A percentile compares a stretch with the other conserved stretches of the same genome.
Evolutionary conservation across 2,329 filamentous ascomycete species (phyloP).

Genomic region (Alternaria rosae): DNA sequence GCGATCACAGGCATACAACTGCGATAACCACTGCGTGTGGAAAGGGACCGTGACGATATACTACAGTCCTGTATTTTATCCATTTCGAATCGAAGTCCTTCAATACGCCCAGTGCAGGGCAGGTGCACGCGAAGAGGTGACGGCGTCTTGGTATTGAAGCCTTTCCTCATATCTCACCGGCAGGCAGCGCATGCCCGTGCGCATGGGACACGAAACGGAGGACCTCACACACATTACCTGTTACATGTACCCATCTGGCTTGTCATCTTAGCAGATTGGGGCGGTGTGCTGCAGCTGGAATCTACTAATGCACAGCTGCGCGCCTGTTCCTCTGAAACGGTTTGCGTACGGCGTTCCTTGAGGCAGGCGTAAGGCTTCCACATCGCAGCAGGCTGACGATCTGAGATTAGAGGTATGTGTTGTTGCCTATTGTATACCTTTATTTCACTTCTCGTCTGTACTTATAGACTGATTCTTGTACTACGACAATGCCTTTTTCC

Average conservation of each 20-base stretch:
- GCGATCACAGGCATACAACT: background rate
- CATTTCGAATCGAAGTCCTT: background rate
- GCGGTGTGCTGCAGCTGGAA: constrained; percentile 37
- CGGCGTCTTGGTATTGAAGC: background rate
- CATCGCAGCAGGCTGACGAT: constrained; percentile 21
- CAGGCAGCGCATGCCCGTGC: constrained; percentile 16
- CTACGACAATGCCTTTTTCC: background rate
- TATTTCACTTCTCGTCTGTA: background rate
- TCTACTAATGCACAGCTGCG: constrained; percentile 47
- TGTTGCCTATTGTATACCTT: constrained; percentile 2
- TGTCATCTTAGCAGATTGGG: constrained; percentile 33
- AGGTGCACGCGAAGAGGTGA: background rate
- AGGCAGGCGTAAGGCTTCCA: constrained; percentile 41
- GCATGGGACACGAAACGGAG: constrained; percentile 25
- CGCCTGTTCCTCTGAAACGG: constrained; percentile 24
- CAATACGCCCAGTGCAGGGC: background rate
- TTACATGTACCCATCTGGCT: constrained; percentile 18
- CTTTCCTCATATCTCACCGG: constrained; percentile 38
- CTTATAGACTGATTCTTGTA: background rate
- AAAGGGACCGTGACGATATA: background rate
- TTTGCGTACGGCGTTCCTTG: constrained; percentile 26
- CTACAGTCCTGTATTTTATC: background rate
- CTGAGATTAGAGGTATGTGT: constrained; percentile 7
- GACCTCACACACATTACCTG: constrained; percentile 23
- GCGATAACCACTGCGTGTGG: constrained; percentile 1